Percentiles rank a stretch among this genome's conserved stretches.
Evolutionary conservation across 352 stramenopile genomes (phyloP).

Genomic region (Pythium dissotocum): DNA sequence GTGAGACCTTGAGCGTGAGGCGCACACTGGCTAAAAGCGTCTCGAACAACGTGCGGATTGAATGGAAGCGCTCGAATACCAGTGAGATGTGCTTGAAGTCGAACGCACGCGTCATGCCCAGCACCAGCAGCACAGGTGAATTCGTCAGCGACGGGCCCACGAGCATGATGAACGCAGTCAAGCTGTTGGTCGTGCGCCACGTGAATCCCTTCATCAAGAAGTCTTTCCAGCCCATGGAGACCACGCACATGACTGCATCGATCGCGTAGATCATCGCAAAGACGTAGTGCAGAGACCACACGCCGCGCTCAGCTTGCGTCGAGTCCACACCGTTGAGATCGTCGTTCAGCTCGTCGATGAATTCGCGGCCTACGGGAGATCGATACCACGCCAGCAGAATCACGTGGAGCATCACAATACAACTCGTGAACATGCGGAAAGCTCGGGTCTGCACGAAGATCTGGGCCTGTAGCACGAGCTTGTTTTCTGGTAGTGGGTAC

Average conservation of each 20-base stretch:
- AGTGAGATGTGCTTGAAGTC: slow-evolving; percentile 86
- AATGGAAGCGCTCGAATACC: slow-evolving; percentile 66
- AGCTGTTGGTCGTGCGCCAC: slow-evolving; percentile 72
- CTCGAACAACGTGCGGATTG: slow-evolving; percentile 73
- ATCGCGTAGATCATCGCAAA: slow-evolving; percentile 80
- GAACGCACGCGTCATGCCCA: slow-evolving; percentile 76
- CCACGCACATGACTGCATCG: slow-evolving; percentile 65
- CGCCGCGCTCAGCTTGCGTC: slow-evolving; percentile 28
- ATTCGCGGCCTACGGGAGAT: slow-evolving; percentile 46
- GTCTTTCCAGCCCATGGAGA: slow-evolving; percentile 75
- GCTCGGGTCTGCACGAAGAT: slow-evolving; percentile 63
- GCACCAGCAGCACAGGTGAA: slow-evolving; percentile 67
- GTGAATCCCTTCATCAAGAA: slow-evolving; percentile 87
- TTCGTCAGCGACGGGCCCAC: slow-evolving; percentile 59
- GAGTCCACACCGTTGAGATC: slow-evolving; percentile 25
- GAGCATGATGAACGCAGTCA: slow-evolving; percentile 79
- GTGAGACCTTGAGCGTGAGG: slow-evolving; percentile 76
- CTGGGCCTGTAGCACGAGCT: slow-evolving; percentile 56
- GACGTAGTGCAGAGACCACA: slow-evolving; percentile 82
- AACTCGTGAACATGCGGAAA: slow-evolving; percentile 67
- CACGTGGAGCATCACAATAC: slow-evolving; percentile 66
- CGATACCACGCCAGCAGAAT: slow-evolving; percentile 74
- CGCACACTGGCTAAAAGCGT: slow-evolving; percentile 68
- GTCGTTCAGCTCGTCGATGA: slow-evolving; percentile 36
- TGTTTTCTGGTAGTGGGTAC: slow-evolving; percentile 69